Percentiles rank a stretch among this genome's conserved stretches.
Evolutionary conservation across 2,329 filamentous ascomycete genomes (phyloP).

Genomic region (Nemania bipapillata): DNA sequence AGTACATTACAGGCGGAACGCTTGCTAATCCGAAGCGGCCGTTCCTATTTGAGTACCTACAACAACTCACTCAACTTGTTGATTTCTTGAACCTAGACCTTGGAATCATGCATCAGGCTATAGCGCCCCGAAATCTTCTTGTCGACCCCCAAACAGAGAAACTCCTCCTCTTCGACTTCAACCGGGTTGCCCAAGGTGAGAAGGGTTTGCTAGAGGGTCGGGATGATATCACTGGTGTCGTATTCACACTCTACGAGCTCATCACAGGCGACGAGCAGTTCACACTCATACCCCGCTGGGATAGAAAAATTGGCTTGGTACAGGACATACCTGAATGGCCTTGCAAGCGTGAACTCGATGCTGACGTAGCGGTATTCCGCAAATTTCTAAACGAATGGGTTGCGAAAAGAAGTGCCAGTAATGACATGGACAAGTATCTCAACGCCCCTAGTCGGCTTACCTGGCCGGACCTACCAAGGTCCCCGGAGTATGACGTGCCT

Average conservation of each 20-base stretch:
- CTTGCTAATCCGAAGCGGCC: conserved; percentile 47
- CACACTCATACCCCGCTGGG: conserved; percentile 41
- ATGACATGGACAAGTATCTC: conserved; percentile 17
- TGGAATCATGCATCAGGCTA: conserved; percentile 55
- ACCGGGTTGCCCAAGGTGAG: conserved; percentile 38
- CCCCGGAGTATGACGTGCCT: conserved; percentile 26
- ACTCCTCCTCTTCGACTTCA: conserved; percentile 55
- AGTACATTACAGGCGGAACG: conserved; percentile 52
- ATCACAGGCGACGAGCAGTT: conserved; percentile 49
- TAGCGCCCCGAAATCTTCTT: conserved; percentile 54
- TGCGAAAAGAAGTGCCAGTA: conserved; percentile 31
- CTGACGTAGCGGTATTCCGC: too few species aligned
- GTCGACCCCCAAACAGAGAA: conserved; percentile 51
- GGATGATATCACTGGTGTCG: conserved; percentile 51
- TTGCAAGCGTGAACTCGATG: conserved; percentile 46
- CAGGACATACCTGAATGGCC: conserved; percentile 29
- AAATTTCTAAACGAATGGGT: conserved; percentile 18
- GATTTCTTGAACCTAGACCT: conserved; percentile 54
- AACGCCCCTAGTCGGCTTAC: conserved; percentile 9
- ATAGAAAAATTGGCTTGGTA: too few species aligned
- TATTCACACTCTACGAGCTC: conserved; percentile 54
- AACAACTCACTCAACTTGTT: conserved; percentile 53
- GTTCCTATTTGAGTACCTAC: conserved; percentile 54
- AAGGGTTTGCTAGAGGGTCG: conserved; percentile 37
- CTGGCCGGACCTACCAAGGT: not conserved